Evolutionary conservation across 2,329 filamentous ascomycete genomes (phyloP), one percentile per base, ranked within the genome.

Genomic region (Cordyceps fumosorosea): DNA sequence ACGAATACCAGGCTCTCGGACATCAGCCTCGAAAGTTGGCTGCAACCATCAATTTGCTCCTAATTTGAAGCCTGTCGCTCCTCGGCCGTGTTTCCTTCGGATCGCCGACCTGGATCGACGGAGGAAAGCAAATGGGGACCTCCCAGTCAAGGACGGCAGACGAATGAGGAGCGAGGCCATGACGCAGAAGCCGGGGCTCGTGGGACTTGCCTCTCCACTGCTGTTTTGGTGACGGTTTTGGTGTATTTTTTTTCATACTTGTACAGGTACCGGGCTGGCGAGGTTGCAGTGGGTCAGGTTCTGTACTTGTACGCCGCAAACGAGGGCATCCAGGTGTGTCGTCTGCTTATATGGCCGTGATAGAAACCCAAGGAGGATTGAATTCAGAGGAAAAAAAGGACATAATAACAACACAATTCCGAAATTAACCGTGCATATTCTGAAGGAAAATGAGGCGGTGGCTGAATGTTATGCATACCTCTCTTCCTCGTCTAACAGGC

Each of bases 131-230:
- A 29, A 29, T 34, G 18, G 20, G 18, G 10, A 29, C 29, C 32
- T 20, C 29, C n/a, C 16, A 11, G 45, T 10, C 18, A 45, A 45
- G 26, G 11, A 29, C 16, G 37, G 18, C n/a, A 18, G 37, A 55
- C 54, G 54, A 56, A 56, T 56, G 24, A 56, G 24, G 22, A 45
- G 6, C n/a, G 54, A 40, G 26, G n/a, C 20, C 12, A 48, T 56
- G 55, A 56, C 55, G 55, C 55, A 56, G 47, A 56, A 56, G 55
- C 29, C 34, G 55, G 55, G 55, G 55, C 42, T 37, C 18, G 26
- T 5, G 53, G 22, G 12, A 29, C 16, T 22, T 10, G 42, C n/a
- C 42, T 48, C 55, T 48, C 55, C 55, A 56, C 55, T 47, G n/a
- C 20, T 16, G 44, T 20, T 22, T 47, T 18, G 18, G 40, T n/a